Conservation (phyloP, 768 basidiomycete genomes). For the Lactarius akahatsu region DNA sequence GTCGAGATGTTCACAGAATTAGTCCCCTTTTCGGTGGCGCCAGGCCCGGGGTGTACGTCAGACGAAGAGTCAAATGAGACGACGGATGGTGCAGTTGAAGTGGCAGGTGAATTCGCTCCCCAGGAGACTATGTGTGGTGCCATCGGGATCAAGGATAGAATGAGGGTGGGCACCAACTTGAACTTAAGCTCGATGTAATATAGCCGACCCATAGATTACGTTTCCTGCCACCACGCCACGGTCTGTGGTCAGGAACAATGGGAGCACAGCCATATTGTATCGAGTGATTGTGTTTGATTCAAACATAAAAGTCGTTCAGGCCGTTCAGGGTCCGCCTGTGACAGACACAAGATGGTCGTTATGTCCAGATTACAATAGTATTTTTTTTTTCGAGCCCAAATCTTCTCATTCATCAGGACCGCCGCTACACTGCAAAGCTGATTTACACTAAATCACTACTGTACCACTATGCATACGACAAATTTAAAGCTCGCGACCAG, state of each 20-base stretch:
- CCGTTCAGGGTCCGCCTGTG: background rate
- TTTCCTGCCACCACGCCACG: background rate
- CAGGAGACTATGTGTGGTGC: constrained; percentile 10
- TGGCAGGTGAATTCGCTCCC: background rate
- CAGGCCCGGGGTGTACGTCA: background rate
- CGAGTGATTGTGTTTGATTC: no score
- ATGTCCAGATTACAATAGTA: no score
- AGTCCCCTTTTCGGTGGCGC: background rate
- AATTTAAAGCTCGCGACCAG: background rate
- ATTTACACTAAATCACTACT: background rate
- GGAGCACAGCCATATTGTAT: background rate
- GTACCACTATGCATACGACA: background rate
- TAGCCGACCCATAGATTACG: background rate
- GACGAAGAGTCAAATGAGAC: constrained; percentile 1
- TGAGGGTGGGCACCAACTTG: background rate
- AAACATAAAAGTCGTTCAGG: background rate
- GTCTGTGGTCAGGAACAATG: background rate
- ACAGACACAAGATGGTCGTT: background rate
- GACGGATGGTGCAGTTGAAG: background rate
- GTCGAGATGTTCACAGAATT: no score
- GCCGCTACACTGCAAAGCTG: background rate
- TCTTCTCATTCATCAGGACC: background rate
- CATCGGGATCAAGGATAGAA: constrained; percentile 1
- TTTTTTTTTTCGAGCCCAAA: background rate
- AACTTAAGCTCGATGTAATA: background rate